Conservation (phyloP, 2,329 filamentous ascomycete species). For the Leptographium procerum region DNA sequence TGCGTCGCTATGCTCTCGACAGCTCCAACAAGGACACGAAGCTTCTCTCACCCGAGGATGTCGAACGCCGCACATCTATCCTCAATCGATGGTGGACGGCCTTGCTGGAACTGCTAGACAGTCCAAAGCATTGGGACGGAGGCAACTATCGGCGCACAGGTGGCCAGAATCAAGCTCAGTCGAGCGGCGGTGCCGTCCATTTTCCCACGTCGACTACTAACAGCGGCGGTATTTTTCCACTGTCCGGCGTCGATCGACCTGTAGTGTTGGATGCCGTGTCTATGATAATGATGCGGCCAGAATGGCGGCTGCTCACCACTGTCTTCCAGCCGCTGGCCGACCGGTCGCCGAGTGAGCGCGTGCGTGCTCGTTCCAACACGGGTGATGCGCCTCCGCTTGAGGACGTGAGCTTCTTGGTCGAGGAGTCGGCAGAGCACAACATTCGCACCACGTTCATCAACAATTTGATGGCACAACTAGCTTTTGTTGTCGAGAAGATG, state of each 20-base stretch:
- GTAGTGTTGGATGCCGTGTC: conserved; percentile 67
- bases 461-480: conserved; percentile 73
- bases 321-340: conserved; percentile 52
- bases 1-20: conserved; percentile 58
- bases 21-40: conserved; percentile 45
- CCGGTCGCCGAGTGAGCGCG: conserved; percentile 36
- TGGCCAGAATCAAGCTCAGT: conserved; percentile 7
- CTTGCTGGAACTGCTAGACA: conserved; percentile 70
- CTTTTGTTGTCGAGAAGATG: conserved; percentile 81
- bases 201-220: conserved; percentile 12
- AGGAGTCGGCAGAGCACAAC: conserved; percentile 69
- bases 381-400: conserved; percentile 55
- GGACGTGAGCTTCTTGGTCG: conserved; percentile 35
- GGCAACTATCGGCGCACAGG: conserved; percentile 5
- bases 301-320: conserved; percentile 70
- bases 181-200: conserved; percentile 1
- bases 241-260: conserved; percentile 75
- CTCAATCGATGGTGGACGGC: conserved; percentile 87
- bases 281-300: conserved; percentile 75
- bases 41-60: conserved; percentile 59
- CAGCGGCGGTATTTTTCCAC: conserved; percentile 51
- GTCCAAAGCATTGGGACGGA: conserved; percentile 18
- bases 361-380: conserved; percentile 34
- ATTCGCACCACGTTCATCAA: conserved; percentile 76
- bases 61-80: conserved; percentile 69